These are phyloP conservation scores for Cairneyella variabilis DNA, from an alignment of 495 filamentous ascomycete genomes.

Conservation along the genomic window DNA sequence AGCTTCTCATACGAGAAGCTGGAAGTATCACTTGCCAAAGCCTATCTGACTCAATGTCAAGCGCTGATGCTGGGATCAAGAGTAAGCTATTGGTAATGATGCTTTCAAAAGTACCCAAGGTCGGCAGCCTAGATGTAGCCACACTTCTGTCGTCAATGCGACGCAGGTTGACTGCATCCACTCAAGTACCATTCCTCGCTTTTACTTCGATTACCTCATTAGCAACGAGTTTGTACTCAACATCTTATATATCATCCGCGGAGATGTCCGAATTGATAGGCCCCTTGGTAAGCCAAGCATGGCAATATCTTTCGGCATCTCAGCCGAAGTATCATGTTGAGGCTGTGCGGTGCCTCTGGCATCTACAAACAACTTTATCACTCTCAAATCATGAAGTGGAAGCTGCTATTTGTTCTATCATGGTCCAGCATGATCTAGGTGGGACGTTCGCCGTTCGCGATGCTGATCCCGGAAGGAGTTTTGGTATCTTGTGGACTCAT, in stretches of 20 bases:
- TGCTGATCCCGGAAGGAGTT: slow-evolving; percentile 58
- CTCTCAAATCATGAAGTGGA: slow-evolving; percentile 59
- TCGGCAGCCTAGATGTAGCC: slow-evolving; percentile 47
- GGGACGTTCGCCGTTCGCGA: slow-evolving; percentile 47
- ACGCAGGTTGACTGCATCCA: slow-evolving; percentile 31
- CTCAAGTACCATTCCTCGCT: slow-evolving; percentile 37
- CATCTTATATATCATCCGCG: slow-evolving; percentile 48
- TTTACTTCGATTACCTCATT: slow-evolving; percentile 61
- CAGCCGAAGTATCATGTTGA: slow-evolving; percentile 92
- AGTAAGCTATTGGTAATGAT: slow-evolving; percentile 51
- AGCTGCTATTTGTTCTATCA: slow-evolving; percentile 71
- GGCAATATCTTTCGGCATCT: slow-evolving; percentile 73
- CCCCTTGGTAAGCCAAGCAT: slow-evolving; percentile 64
- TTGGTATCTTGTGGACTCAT: slow-evolving; percentile 75
- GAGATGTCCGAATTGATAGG: slow-evolving; percentile 64
- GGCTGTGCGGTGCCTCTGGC: slow-evolving; percentile 80
- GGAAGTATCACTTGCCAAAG: slow-evolving; percentile 48
- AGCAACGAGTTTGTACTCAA: slow-evolving; percentile 58
- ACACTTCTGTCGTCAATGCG: slow-evolving; percentile 55
- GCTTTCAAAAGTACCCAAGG: slow-evolving; percentile 53
- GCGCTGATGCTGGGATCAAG: slow-evolving; percentile 38
- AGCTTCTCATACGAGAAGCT: slow-evolving; percentile 59
- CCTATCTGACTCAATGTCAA: slow-evolving; percentile 33
- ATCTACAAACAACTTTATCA: slow-evolving; percentile 63
- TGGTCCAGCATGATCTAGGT: slow-evolving; percentile 52